Base-by-base conservation (phyloP, 495 filamentous ascomycete species). In the Thermochaetoides thermophila region DNA sequence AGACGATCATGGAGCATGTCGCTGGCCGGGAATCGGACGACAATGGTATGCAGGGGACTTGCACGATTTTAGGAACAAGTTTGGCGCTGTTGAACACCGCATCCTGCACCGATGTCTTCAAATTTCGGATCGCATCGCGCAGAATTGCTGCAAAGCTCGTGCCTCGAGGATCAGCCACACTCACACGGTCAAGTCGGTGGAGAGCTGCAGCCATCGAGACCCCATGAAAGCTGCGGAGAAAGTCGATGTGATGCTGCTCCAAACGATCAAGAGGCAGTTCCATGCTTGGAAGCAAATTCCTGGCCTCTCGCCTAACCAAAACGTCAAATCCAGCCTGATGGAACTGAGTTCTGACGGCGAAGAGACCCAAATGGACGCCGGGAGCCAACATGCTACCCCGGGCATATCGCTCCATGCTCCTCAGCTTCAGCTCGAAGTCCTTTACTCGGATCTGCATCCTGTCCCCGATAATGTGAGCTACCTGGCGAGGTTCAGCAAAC, bases 301-400 rank as follows among this genome's bases (percentile, higher is more conserved):
- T 68, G 10, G 66, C 61, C 27, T 70, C 64, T 37, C 66, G 73
- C 13, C 70, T 68, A 17, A 81, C 79, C 21, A 89, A 60, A 27
- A 94, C 59, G 39, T 91, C 80, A 42, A 83, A 85, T 14, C 74
- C 74, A 39, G 69, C 66, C 12, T 55, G 58, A 27, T 69, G 68
- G 4, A 79, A 55, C 5, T 72, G 65, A 2, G 81, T 72, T 16
- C 78, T 71, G 36, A 87, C 61, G 5, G 76, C 72, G 40, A 87
- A 94, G 26, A 78, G 69, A 25, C 74, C 75, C 0, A 94, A 44
- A 44, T 87, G 78, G 10, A 84, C 78, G 1, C 80, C 82, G 15
- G 78, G 59, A 3, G 68, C 60, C 18, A 77, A 60, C 30, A 69
- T 61, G 10, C 56, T 55, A 18, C 64, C 58, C 3, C 59, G 52